Base-by-base conservation (phyloP, 1,139 yeast genomes). In the Candida tunisiensis region DNA sequence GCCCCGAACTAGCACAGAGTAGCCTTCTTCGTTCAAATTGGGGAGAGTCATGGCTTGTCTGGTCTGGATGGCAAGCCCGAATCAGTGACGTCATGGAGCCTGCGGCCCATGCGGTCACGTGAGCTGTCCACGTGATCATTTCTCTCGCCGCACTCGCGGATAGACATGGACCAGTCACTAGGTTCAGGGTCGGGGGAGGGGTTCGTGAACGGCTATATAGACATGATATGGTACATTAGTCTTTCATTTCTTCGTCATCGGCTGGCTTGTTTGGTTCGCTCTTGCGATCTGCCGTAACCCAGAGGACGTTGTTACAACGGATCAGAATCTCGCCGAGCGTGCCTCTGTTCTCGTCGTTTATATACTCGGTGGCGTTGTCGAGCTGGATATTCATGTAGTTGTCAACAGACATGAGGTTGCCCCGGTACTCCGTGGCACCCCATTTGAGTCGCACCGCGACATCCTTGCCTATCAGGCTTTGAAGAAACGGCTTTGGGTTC, bases 401-500 rank as follows among this genome's bases (percentile, higher is more conserved):
- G 48, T 88, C 99, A 16, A 82, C 77, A 1, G 93, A 73, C 10
- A 72, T 55, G 26, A 88, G 62, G n/a, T 51, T 64, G 1, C 98
- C 98, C 34, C 59, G 65, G 53, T 88, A 88, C 47, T 83, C 93
- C n/a, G 93, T 78, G 37, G 69, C 69, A 45, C 83, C 88, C 78
- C 94, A 91, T 51, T 88, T 88, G 36, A 88, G 64, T 30, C 88
- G 68, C n/a, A 88, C 92, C n/a, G 74, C 55, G 10, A 88, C 83
- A 14, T 57, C 59, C 34, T 72, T 64, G 32, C 75, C 74, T 13
- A 77, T 61, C 25, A 88, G 65, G 15, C 77, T 74, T 36, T 75
- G 75, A 30, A 88, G 58, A 41, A 75, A 88, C 17, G 96, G 96
- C 49, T 79, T 83, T 15, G 98, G 98, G 45, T 85, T 85, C 12